These are phyloP conservation scores for Ophiostoma sp. DNA, from an alignment of 2,329 filamentous ascomycete genomes.

Conservation along the genomic window DNA sequence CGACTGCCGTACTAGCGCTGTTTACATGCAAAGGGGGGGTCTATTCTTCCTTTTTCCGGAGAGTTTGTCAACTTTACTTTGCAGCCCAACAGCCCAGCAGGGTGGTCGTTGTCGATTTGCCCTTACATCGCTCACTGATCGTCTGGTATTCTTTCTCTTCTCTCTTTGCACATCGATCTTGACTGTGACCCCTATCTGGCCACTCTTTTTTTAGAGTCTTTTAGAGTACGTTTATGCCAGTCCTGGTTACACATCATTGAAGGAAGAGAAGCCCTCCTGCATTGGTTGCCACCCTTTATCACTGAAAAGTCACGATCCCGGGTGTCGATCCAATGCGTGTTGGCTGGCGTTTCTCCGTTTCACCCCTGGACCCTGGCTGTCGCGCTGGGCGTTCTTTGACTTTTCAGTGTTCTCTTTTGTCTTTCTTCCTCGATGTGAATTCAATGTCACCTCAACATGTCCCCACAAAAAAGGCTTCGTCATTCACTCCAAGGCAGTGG, in stretches of 20 bases:
- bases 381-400: not conserved
- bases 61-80: not conserved
- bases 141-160: not conserved
- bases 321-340: not conserved
- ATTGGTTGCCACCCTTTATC: not conserved
- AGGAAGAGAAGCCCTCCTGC: not conserved
- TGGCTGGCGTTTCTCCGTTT: not conserved
- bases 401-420: not conserved
- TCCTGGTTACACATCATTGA: not conserved
- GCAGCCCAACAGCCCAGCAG: not conserved
- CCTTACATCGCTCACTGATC: not conserved
- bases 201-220: not conserved
- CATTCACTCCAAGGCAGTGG: not conserved
- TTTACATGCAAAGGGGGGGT: not conserved
- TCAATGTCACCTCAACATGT: not conserved
- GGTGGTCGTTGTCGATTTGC: not conserved
- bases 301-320: not conserved
- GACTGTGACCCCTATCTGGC: not conserved
- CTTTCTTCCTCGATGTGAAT: not conserved
- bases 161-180: not conserved
- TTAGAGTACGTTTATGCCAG: not conserved
- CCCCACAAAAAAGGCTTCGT: constrained; percentile 5
- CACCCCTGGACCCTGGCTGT: not conserved
- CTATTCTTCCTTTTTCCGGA: not conserved
- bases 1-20: not conserved